Percentiles rank a stretch among this genome's conserved stretches.
phyloP scores from a whole-genome alignment of 179 eudicot genomes.

The Pouteria campechiana region DNA sequence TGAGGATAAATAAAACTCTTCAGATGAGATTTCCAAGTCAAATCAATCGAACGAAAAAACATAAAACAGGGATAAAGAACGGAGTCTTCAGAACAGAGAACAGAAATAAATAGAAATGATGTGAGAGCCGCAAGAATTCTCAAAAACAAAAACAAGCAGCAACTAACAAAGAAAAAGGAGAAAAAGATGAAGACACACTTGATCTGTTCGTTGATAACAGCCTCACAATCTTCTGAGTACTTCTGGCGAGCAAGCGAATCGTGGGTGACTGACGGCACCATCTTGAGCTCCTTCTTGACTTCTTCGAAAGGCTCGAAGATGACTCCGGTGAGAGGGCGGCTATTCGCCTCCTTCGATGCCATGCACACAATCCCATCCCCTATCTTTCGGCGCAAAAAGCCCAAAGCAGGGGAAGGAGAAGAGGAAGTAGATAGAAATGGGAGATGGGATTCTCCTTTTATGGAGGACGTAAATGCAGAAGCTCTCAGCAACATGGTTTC shows the following conservation, averaged over 20 bases:
- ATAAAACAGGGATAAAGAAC: too few species aligned
- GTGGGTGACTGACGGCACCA: constrained; percentile 59
- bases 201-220: constrained; percentile 87
- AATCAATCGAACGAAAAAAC: too few species aligned
- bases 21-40: too few species aligned
- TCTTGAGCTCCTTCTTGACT: constrained; percentile 75
- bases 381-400: constrained; percentile 8
- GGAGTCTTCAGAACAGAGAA: too few species aligned
- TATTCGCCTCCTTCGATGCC: constrained; percentile 34
- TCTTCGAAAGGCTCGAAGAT: constrained; percentile 88
- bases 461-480: constrained; percentile 28
- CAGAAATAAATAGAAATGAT: neutral
- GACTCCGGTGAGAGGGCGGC: constrained; percentile 50
- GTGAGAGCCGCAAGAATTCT: too few species aligned
- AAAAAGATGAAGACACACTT: constrained; percentile 27
- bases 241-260: constrained; percentile 83
- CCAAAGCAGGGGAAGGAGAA: constrained; percentile 5
- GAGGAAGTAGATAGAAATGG: constrained; percentile 1
- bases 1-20: too few species aligned
- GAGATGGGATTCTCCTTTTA: constrained; percentile 13
- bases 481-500: constrained; percentile 43
- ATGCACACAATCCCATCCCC: constrained; percentile 12
- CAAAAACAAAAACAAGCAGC: too few species aligned
- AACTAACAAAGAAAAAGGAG: neutral
- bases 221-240: constrained; percentile 41